A percentile compares a stretch with the other conserved stretches of the same genome.
phyloP scores from a whole-genome alignment of 2,329 filamentous ascomycete genomes.

The Elsinoe batatas region DNA sequence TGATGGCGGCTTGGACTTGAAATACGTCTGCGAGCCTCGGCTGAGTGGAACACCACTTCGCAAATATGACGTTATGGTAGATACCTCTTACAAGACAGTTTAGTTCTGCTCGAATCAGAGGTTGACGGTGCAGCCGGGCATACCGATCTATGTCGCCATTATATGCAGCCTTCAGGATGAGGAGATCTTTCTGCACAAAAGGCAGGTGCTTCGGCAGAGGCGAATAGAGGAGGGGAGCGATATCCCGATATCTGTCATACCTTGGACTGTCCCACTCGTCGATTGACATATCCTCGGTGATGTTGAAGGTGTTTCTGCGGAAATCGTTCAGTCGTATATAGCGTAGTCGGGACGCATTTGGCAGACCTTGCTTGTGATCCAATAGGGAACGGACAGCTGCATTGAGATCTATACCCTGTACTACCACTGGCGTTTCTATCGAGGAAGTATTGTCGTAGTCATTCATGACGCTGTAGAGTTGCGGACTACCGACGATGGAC shows the following conservation, averaged over 20 bases:
- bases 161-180: constrained; percentile 32
- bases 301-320: constrained; percentile 20
- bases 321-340: not conserved
- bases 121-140: constrained; percentile 26
- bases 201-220: constrained; percentile 32
- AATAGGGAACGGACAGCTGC: constrained; percentile 26
- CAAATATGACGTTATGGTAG: constrained; percentile 32
- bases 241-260: constrained; percentile 13
- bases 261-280: constrained; percentile 14
- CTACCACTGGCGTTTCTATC: constrained; percentile 7
- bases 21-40: not conserved
- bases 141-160: constrained; percentile 34
- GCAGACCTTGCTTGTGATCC: constrained; percentile 16
- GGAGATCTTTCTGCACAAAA: constrained; percentile 29
- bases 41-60: constrained; percentile 25
- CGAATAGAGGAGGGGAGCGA: constrained; percentile 19
- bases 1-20: constrained; percentile 17
- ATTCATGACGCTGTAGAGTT: constrained; percentile 30
- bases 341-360: not conserved
- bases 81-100: constrained; percentile 27
- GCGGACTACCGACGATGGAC: constrained; percentile 22
- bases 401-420: constrained; percentile 22
- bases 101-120: constrained; percentile 21
- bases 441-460: constrained; percentile 23
- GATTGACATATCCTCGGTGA: constrained; percentile 25